A percentile compares a stretch with the other conserved stretches of the same genome.
Conservation (phyloP, 2,329 filamentous ascomycete species). For the Neofusicoccum sp. region DNA sequence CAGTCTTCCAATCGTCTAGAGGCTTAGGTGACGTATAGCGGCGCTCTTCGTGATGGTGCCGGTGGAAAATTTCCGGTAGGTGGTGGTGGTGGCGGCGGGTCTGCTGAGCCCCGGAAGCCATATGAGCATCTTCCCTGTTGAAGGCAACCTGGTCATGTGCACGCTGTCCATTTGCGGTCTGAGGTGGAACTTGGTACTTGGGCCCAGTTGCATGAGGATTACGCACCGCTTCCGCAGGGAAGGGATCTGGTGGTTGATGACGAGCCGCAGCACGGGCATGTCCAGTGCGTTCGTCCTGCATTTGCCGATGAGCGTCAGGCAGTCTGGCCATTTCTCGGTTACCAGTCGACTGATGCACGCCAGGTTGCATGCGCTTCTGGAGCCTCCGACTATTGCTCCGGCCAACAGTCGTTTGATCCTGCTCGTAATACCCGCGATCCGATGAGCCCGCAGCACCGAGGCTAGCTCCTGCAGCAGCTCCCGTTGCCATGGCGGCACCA, state of each 20-base stretch:
- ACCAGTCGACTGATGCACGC: constrained; percentile 16
- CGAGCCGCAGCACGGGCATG: constrained; percentile 34
- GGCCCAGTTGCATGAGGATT: constrained; percentile 26
- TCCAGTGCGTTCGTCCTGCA: constrained; percentile 40
- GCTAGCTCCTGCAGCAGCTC: constrained; percentile 25
- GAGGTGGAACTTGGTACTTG: constrained; percentile 35
- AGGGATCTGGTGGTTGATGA: constrained; percentile 36
- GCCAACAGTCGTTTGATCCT: constrained; percentile 27
- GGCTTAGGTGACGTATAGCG: constrained; percentile 53
- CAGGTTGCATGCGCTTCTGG: constrained; percentile 25
- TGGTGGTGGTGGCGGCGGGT: constrained; percentile 24
- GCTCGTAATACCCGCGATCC: constrained; percentile 22
- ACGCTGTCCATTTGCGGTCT: constrained; percentile 34
- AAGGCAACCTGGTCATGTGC: constrained; percentile 44
- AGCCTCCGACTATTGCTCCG: constrained; percentile 36
- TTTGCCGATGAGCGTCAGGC: constrained; percentile 35
- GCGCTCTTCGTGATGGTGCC: constrained; percentile 46
- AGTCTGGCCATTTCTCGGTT: not conserved
- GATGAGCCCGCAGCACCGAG: constrained; percentile 34
- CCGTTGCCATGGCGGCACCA: not conserved
- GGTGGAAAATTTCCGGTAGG: constrained; percentile 30
- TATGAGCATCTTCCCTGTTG: constrained; percentile 25
- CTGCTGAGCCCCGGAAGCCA: constrained; percentile 24
- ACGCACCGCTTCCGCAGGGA: constrained; percentile 29
- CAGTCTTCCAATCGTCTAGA: constrained; percentile 57